Conservation (phyloP, 1,139 yeast genomes). For the Kodamaea sp. region DNA sequence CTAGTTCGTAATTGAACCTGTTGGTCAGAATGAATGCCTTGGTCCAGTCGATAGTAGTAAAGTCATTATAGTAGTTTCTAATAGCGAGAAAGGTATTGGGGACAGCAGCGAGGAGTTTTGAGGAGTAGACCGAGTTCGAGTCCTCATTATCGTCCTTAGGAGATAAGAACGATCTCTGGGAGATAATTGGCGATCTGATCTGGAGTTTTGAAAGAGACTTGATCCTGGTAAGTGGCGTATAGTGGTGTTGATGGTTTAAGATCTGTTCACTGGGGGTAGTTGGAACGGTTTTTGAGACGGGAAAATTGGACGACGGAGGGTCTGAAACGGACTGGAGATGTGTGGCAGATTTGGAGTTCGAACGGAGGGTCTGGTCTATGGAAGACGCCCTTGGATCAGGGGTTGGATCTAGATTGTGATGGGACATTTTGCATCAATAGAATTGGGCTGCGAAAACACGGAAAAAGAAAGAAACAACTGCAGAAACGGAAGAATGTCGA, state of each 20-base stretch:
- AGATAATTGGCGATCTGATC: neutral
- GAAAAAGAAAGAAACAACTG: no score
- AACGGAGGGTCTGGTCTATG: constrained; percentile 1
- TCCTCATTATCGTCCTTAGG: constrained; percentile 2
- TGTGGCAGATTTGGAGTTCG: neutral
- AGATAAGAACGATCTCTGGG: neutral
- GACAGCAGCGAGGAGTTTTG: constrained; percentile 21
- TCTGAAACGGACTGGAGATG: neutral
- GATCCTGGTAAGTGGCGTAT: neutral
- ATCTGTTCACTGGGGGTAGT: constrained; percentile 3
- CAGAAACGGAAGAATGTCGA: no score
- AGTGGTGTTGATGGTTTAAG: no score
- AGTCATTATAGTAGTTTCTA: constrained; percentile 56
- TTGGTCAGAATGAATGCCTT: constrained; percentile 53
- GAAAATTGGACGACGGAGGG: no score
- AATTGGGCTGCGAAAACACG: no score
- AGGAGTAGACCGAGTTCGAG: constrained; percentile 12
- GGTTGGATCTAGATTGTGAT: neutral
- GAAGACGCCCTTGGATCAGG: no score
- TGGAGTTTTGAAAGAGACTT: constrained; percentile 1
- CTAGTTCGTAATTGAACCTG: constrained; percentile 42
- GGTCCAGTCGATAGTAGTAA: constrained; percentile 72
- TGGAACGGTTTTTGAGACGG: constrained; percentile 4
- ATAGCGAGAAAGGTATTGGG: constrained; percentile 20
- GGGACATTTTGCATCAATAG: no score